Conservation (phyloP, 352 stramenopile genomes). For the Pythium guiyangense region DNA sequence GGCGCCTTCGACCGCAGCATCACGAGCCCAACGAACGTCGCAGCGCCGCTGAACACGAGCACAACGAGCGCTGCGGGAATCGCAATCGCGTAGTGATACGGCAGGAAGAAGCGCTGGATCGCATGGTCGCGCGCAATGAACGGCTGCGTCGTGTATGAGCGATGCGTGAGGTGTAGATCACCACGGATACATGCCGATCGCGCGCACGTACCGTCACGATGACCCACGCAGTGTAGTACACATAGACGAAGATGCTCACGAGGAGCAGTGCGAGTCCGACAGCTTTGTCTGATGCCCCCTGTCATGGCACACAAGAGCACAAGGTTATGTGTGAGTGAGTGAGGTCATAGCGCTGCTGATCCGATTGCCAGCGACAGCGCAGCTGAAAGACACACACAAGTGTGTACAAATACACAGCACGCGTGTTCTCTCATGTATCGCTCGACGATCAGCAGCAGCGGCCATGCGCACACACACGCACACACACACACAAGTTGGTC, state of each 20-base stretch:
- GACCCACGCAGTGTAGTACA: constrained; percentile 92
- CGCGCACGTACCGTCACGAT: constrained; percentile 69
- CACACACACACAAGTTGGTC: not conserved
- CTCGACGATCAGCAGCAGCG: too few species aligned
- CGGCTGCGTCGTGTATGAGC: constrained; percentile 36
- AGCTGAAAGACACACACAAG: too few species aligned
- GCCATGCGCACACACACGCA: too few species aligned
- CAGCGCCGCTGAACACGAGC: constrained; percentile 77
- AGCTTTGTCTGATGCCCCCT: constrained; percentile 73
- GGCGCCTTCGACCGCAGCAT: constrained; percentile 87
- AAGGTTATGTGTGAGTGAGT: not conserved
- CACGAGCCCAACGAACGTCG: constrained; percentile 86
- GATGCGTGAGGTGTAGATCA: not conserved
- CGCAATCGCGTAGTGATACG: constrained; percentile 87
- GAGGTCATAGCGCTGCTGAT: not conserved
- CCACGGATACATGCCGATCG: not conserved
- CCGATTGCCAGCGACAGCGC: not conserved
- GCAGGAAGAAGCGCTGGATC: constrained; percentile 82
- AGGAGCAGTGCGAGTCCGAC: constrained; percentile 74
- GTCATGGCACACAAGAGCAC: not conserved
- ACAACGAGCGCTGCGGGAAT: constrained; percentile 84
- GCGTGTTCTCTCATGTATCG: not conserved
- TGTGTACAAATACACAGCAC: too few species aligned
- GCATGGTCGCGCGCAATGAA: constrained; percentile 82
- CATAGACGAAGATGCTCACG: constrained; percentile 78